phyloP scores from a whole-genome alignment of 495 filamentous ascomycete genomes.

The Letharia columbiana region DNA sequence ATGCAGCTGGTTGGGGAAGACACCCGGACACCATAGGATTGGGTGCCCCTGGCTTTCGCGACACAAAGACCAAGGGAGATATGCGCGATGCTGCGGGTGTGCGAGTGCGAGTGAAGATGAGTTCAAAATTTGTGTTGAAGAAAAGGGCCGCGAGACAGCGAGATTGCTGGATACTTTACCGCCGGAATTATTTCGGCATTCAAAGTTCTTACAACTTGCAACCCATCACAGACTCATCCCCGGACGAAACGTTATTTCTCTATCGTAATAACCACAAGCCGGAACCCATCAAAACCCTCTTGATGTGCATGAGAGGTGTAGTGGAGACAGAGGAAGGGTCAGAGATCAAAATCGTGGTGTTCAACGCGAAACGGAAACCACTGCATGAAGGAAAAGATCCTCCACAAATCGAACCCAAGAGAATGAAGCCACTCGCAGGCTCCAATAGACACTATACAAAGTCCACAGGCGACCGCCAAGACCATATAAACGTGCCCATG shows the following conservation, averaged over 20 bases:
- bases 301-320: background rate
- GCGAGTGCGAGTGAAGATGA: background rate
- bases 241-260: background rate
- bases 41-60: background rate
- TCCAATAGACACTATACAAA: background rate
- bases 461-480: constrained; percentile 20
- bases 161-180: background rate
- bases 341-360: constrained; percentile 1
- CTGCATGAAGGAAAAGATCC: background rate
- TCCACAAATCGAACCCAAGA: background rate
- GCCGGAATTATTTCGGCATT: constrained; percentile 10
- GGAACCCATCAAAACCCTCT: background rate
- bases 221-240: background rate
- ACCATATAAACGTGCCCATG: constrained; percentile 35
- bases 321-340: background rate
- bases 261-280: background rate
- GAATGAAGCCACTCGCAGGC: background rate
- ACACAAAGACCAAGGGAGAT: background rate
- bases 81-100: background rate
- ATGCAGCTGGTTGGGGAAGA: background rate
- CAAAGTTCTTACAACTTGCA: background rate
- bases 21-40: background rate
- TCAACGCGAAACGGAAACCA: constrained; percentile 1
- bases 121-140: background rate
- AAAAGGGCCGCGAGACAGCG: background rate